phyloP scores from a whole-genome alignment of 257 asterid genomes.

The Scutellaria baicalensis region DNA sequence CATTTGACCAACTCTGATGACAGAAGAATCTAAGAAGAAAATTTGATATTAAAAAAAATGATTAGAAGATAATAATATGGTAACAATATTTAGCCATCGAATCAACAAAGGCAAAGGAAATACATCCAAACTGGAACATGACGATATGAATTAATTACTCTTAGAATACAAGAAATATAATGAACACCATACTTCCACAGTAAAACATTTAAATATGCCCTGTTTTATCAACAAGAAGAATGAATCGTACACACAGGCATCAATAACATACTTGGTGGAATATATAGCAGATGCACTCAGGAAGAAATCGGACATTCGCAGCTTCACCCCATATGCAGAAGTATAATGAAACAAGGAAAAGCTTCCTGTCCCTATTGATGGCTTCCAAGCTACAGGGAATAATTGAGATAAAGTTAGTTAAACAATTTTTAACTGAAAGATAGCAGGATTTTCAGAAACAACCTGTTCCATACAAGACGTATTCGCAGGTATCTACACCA shows the following conservation, averaged over 20 bases:
- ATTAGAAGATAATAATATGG: neutral
- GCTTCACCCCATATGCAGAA: conserved; percentile 99
- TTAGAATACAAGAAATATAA: neutral
- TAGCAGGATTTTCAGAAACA: conserved; percentile 17
- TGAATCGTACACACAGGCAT: neutral
- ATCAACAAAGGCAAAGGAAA: neutral
- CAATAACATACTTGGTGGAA: conserved; percentile 78
- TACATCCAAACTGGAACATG: conserved; percentile 3
- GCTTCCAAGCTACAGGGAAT: conserved; percentile 70
- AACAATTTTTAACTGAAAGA: neutral
- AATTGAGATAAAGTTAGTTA: conserved; percentile 20
- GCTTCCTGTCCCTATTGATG: conserved; percentile 82
- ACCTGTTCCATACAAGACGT: conserved; percentile 91
- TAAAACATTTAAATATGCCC: neutral
- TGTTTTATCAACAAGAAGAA: conserved; percentile 2
- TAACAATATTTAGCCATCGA: conserved; percentile 2
- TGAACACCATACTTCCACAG: neutral
- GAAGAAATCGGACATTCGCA: conserved; percentile 92
- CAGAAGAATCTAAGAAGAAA: neutral
- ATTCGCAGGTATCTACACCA: conserved; percentile 92
- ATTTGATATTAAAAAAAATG: neutral
- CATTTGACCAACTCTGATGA: neutral
- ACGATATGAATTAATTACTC: neutral
- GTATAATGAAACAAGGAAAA: conserved; percentile 75
- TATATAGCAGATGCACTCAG: conserved; percentile 95